Evolutionary conservation across 768 basidiomycete species (phyloP), one percentile per base, ranked within the genome.

Genomic region (Boletus reticuloceps): DNA sequence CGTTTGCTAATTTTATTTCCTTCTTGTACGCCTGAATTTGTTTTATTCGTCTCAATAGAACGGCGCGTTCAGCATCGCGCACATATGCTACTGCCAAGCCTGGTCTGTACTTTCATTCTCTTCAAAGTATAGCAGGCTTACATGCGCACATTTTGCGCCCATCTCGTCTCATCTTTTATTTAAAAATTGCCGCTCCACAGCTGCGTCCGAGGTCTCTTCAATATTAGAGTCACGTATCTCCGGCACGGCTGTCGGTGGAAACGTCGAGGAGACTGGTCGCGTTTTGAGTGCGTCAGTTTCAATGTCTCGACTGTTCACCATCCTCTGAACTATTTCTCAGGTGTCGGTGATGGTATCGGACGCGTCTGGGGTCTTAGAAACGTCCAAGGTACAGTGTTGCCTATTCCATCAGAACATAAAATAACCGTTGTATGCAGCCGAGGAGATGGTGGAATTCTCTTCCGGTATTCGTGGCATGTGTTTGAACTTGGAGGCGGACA

Each of bases 401-500:
- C 34, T 37, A 27, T 16, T 37, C 10, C 5, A 32, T 44, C 44
- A 37, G n/a, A 19, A 42, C 32, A 1, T 16, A 7, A 44, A 50
- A 6, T 60, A 43, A 69, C 9, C 10, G 8, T 29, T 25, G 45
- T 61, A 52, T 65, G 47, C 75, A 94, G 89, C 89, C 78, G 97
- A 99, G 80, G 97, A 99, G 86, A 99, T 99, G 97, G 97, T 99
- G 84, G 97, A 99, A 84, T 99, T 99, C 85, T 93, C 96, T 47
- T 98, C 97, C 49, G 97, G 97, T 77, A 87, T 99, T 69, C 95
- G 97, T 74, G 97, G 97, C 83, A 99, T 99, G 97, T 98, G 95
- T 77, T 78, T 99, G 77, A 99, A 99, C 90, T 89, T 99, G 86
- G 97, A 99, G 80, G 94, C 96, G 78, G 97, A 98, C 88, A 98